These are phyloP conservation scores for Endotrypanum monterogeii DNA, from an alignment of 208 protist genomes.

Conservation along the genomic window DNA sequence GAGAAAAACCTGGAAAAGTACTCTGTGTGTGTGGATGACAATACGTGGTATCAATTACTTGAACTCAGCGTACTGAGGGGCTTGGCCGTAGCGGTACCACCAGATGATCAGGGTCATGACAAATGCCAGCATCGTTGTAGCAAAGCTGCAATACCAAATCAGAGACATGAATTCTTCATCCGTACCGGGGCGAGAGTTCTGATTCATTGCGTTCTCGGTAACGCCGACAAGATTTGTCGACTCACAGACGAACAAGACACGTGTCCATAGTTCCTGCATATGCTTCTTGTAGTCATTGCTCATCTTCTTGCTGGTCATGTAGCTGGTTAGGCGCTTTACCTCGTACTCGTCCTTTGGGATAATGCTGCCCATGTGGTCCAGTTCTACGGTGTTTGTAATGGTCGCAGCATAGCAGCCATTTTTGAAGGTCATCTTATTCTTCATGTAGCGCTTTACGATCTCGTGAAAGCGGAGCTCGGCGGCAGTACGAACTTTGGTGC, in stretches of 20 bases:
- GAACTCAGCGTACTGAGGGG: conserved; percentile 77
- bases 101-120: conserved; percentile 58
- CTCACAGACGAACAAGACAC: conserved; percentile 84
- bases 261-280: conserved; percentile 88
- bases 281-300: conserved; percentile 91
- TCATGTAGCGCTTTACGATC: conserved; percentile 89
- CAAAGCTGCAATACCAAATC: conserved; percentile 82
- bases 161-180: conserved; percentile 91
- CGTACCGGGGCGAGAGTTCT: conserved; percentile 84
- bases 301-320: conserved; percentile 92
- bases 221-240: conserved; percentile 80
- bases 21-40: conserved; percentile 5
- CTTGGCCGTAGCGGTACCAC: conserved; percentile 91
- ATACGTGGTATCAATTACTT: conserved; percentile 46
- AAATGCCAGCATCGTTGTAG: conserved; percentile 72
- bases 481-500: conserved; percentile 86
- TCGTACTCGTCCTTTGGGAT: conserved; percentile 93
- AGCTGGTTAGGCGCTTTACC: conserved; percentile 84
- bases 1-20: conserved; percentile 10
- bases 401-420: conserved; percentile 83
- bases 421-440: conserved; percentile 87
- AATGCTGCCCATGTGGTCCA: conserved; percentile 92
- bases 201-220: conserved; percentile 69
- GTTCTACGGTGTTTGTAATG: conserved; percentile 87
- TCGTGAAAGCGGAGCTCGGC: conserved; percentile 87